Evolutionary conservation across 768 basidiomycete genomes (phyloP).

Genomic region (Chalciporus piperatus): DNA sequence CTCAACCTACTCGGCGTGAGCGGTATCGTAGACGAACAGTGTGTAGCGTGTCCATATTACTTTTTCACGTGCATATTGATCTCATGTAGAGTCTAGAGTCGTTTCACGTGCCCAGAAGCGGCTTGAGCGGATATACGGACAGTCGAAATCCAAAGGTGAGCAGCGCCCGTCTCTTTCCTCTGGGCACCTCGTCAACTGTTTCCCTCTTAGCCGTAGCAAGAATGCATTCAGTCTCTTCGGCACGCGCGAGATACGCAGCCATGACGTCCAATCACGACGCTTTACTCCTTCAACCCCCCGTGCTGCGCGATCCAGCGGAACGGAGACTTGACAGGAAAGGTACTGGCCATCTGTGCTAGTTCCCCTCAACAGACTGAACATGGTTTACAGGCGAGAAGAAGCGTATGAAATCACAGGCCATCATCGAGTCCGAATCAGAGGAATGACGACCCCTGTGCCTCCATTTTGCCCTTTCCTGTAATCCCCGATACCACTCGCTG

Average conservation of each 20-base stretch:
- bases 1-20: slow-evolving; percentile 48
- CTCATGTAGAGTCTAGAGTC: slow-evolving; percentile 11
- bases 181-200: slow-evolving; percentile 1
- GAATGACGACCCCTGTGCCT: neutral
- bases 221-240: slow-evolving; percentile 13
- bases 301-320: neutral
- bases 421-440: neutral
- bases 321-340: neutral
- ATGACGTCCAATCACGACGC: slow-evolving; percentile 17
- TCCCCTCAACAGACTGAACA: too few relatives aligned
- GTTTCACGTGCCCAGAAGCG: slow-evolving; percentile 28
- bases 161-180: neutral
- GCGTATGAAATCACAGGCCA: neutral
- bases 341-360: neutral
- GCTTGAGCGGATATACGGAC: slow-evolving; percentile 29
- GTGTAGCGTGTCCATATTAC: neutral
- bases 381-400: neutral
- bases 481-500: neutral
- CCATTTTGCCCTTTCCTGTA: neutral
- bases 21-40: slow-evolving; percentile 34
- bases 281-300: neutral
- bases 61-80: neutral
- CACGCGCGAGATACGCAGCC: slow-evolving; percentile 36
- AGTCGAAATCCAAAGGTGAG: slow-evolving; percentile 17
- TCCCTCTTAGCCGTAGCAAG: slow-evolving; percentile 15